phyloP scores from a whole-genome alignment of 208 protist genomes.

The Trypanosoma cruzi region DNA sequence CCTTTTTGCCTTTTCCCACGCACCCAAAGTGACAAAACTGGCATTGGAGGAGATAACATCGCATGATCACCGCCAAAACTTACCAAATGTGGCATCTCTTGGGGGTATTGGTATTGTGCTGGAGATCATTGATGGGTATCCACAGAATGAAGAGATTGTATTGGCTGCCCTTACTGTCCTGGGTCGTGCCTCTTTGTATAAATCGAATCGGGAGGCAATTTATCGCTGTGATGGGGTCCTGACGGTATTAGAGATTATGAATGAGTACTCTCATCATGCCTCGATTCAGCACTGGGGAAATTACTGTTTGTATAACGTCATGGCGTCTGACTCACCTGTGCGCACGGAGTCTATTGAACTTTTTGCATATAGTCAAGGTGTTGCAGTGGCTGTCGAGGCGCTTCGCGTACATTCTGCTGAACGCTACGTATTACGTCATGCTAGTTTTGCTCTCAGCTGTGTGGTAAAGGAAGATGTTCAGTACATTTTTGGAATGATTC shows the following conservation, averaged over 20 bases:
- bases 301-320: conserved; percentile 58
- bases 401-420: conserved; percentile 46
- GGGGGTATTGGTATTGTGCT: conserved; percentile 76
- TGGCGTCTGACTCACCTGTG: conserved; percentile 30
- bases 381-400: conserved; percentile 57
- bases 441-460: conserved; percentile 36
- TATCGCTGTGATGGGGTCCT: conserved; percentile 66
- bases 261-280: conserved; percentile 67
- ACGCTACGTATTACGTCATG: conserved; percentile 20
- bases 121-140: conserved; percentile 80
- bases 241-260: conserved; percentile 83
- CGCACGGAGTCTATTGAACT: conserved; percentile 33
- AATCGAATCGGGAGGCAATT: conserved; percentile 60
- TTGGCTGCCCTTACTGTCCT: conserved; percentile 58
- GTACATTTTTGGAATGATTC: conserved; percentile 37
- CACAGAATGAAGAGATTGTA: conserved; percentile 70
- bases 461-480: conserved; percentile 30
- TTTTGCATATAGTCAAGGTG: conserved; percentile 44
- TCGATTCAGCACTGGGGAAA: conserved; percentile 75
- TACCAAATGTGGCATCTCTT: conserved; percentile 36
- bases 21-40: conserved; percentile 46
- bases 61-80: conserved; percentile 23
- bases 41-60: conserved; percentile 49
- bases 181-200: conserved; percentile 64
- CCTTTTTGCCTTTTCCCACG: conserved; percentile 73